Base-by-base conservation (phyloP, 768 basidiomycete species). In the Psilocybe sp. region DNA sequence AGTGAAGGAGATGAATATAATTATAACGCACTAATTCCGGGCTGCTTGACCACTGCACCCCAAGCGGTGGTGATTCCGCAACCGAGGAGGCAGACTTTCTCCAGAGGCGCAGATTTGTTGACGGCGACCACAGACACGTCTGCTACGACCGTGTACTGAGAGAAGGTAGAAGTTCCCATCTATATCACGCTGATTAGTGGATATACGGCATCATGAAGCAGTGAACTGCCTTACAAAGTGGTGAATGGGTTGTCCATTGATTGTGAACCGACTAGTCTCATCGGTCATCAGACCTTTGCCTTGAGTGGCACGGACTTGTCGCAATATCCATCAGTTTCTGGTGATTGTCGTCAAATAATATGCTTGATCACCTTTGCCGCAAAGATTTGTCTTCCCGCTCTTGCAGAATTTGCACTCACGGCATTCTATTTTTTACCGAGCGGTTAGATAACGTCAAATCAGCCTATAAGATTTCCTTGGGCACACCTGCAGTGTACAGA, bases 121-220 rank as follows among this genome's bases (percentile, higher is more conserved):
- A 99, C 85, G 13, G 92, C 84, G 46, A 98, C 97, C 19, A 99
- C 90, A 15, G 95, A 98, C 40, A 94, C 94, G 57, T 99, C 94
- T 40, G 93, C 90, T 2, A 99, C 93, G 51, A 99, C 97, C 7
- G 97, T 97, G 76, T 98, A 99, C 67, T 98, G 95, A n/a, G 96
- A 97, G 76, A 99, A 99, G 2, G 97, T 96, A 31, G 96, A 98
- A 20, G 89, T 92, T 38, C 97, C 97, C 97, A 98, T 99, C 94
- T 97, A 33, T 28, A 39, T 11, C 37, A 14, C 7, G 0, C 51
- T 19, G 38, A 40, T 39, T n/a, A 41, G 34, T 46, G 42, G 9
- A 36, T 49, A 41, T 51, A 36, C 41, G 34, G 43, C 44, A 31
- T 44, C 20, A 28, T 19, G 18, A 14, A 9, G 31, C 20, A 6